Evolutionary conservation across 1,284 basidiomycete species (phyloP), one percentile per base, ranked within the genome.

Genomic region (Inonotus hispidus): DNA sequence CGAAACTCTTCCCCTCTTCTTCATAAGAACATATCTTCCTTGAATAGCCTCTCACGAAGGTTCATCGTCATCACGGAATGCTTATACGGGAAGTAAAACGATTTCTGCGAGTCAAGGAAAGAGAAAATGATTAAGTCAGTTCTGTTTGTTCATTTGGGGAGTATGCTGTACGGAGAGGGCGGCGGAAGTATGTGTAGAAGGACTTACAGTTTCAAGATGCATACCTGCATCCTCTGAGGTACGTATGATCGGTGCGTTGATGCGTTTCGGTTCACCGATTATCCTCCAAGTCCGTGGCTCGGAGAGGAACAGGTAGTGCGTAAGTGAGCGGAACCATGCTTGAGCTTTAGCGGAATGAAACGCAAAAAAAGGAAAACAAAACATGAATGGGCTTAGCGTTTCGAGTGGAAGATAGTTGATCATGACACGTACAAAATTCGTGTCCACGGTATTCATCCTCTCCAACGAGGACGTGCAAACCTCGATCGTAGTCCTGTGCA

Each of bases 401-500:
- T 32, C 32, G 52, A 23, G 19, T 7, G 43, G 23, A 35, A 50
- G 35, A 23, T 45, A 27, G 53, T 29, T 7, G 5, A 47, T n/a
- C 58, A 13, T 43, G 29, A 56, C 27, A 71, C 75, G 59, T 60
- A 80, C 79, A 74, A 69, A 75, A 66, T 43, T 69, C 71, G 56
- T 67, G 66, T n/a, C 80, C 80, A 23, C 77, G 68, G 68, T 78
- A 82, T 58, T 75, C 75, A 6, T 74, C 72, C 59, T 83, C 82
- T 29, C 82, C 82, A 6, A 78, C 75, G 25, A 82, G 73, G 32
- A 79, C 72, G 63, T 81, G 79, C 8, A 78, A 69, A 0, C 79
- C 81, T 41, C 80, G 72, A 60, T 84, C 82, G 71, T 79, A 83
- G 21, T 81, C 76, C 10, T 74, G 74, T 2, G 74, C 72, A 45